These are phyloP conservation scores for Erigeron philadelphicus DNA, from an alignment of 140 eudicot genomes.

Conservation along the genomic window DNA sequence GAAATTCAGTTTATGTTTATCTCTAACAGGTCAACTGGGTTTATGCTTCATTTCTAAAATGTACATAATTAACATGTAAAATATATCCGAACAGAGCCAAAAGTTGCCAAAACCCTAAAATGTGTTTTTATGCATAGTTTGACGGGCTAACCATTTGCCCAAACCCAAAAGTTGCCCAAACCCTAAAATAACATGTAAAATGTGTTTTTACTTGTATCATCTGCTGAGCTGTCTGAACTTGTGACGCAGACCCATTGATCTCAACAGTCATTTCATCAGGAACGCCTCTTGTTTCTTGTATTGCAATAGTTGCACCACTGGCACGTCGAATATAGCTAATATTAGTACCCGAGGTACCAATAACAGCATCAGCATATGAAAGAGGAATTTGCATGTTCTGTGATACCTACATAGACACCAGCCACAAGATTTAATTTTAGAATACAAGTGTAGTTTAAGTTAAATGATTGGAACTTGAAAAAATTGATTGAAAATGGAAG, in stretches of 20 bases:
- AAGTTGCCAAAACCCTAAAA: background rate
- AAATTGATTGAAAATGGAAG: background rate
- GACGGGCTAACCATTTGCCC: background rate
- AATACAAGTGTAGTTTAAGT: background rate
- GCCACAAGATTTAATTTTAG: background rate
- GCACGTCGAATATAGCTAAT: slow-evolving; percentile 79
- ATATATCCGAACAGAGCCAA: background rate
- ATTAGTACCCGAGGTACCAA: slow-evolving; percentile 71
- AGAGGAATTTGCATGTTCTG: slow-evolving; percentile 87
- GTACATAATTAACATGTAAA: too few species aligned
- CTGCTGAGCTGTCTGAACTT: slow-evolving; percentile 94
- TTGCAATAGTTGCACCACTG: slow-evolving; percentile 90
- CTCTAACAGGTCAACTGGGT: too few species aligned
- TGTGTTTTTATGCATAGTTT: background rate
- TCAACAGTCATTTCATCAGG: slow-evolving; percentile 79
- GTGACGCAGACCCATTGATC: slow-evolving; percentile 79
- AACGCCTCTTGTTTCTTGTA: slow-evolving; percentile 69
- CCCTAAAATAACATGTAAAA: too few species aligned
- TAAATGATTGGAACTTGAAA: background rate
- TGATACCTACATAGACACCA: slow-evolving; percentile 41
- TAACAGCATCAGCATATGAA: slow-evolving; percentile 84
- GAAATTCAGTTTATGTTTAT: background rate
- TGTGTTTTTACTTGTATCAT: slow-evolving; percentile 53
- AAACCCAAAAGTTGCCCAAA: background rate
- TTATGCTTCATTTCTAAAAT: background rate